Conservation (phyloP, 106 monocot genomes). For the Dioscorea zingiberensis region DNA sequence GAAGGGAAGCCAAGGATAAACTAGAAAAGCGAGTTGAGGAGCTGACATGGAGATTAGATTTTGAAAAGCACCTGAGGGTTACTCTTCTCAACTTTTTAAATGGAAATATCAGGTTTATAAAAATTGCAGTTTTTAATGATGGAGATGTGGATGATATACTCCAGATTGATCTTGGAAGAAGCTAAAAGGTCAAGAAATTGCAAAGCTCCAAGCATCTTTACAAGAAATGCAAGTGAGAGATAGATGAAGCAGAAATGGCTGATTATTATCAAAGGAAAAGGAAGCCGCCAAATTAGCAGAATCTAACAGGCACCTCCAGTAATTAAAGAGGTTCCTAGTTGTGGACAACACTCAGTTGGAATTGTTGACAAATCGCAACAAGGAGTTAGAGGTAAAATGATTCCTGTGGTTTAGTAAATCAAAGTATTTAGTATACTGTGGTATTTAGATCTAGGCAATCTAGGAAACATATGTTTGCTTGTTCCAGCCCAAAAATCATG, state of each 20-base stretch:
- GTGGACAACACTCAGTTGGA: conserved; percentile 71
- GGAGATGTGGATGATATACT: not conserved
- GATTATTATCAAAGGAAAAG: conserved; percentile 59
- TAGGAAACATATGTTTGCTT: too few relatives aligned
- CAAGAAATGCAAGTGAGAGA: conserved; percentile 64
- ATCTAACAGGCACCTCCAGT: conserved; percentile 84
- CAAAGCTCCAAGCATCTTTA: conserved; percentile 51
- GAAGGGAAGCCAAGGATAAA: conserved; percentile 94
- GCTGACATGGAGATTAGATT: conserved; percentile 87
- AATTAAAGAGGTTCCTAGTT: conserved; percentile 83
- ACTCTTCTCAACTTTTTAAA: not conserved
- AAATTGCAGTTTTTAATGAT: not conserved
- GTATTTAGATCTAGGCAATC: too few relatives aligned
- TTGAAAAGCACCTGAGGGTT: conserved; percentile 92
- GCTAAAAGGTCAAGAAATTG: conserved; percentile 82
- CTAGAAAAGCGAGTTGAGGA: conserved; percentile 95
- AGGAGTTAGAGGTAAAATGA: conserved; percentile 67
- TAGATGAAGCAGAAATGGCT: conserved; percentile 60
- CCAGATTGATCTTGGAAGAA: conserved; percentile 87
- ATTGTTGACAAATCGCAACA: conserved; percentile 50
- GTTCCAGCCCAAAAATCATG: too few relatives aligned
- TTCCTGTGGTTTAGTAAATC: not conserved
- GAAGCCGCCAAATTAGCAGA: conserved; percentile 75
- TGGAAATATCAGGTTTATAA: not conserved
- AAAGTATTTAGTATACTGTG: too few relatives aligned